Base-by-base conservation (phyloP, 164 flowering plant species). In the Sextonia rubra region DNA sequence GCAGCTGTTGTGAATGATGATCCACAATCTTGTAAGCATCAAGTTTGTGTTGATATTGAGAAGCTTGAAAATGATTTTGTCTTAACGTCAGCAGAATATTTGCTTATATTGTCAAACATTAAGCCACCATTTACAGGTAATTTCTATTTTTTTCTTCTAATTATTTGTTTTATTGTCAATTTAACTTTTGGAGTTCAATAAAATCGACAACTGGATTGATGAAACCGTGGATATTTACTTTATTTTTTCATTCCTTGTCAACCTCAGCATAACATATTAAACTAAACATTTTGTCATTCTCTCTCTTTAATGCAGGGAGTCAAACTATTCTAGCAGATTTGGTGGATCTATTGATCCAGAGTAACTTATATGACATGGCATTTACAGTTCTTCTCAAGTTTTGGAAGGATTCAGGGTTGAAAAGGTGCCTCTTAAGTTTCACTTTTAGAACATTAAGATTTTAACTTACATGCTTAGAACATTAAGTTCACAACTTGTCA, bases 21-120 rank as follows among this genome's bases (percentile, higher is more conserved):
- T 78, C 69, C 60, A 74, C 83, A 80, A 68, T 70, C 83, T 73
- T 81, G 76, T 68, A 83, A 73, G 66, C 72, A 30, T 47, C 80
- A 81, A 20, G 75, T 73, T 64, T 85, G 69, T 73, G 70, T 90
- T 64, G 87, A 85, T 78, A 74, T 87, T 29, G 90, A 90, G 78
- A 80, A 84, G 78, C 93, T 95, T 74, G 97, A 95, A 74, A 83
- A 86, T 17, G 97, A 93, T 76, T 90, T 78, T 85, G 82, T 90
- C 69, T 72, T 93, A 27, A 83, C 97, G 47, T 87, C 93, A 37
- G 98, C 97, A 26, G 90, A 95, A 77, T 82, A 89, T 84, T 66
- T 83, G 71, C 99, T 95, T 60, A 84, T 87, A 24, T 73, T 83
- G 75, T 83, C 81, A 71, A 88, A 89, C 80, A 78, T 86, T 17